Percentiles rank a stretch among this genome's conserved stretches.
These are phyloP conservation scores for Talaromyces verruculosus DNA, from an alignment of 2,329 filamentous ascomycete species.

Conservation along the genomic window DNA sequence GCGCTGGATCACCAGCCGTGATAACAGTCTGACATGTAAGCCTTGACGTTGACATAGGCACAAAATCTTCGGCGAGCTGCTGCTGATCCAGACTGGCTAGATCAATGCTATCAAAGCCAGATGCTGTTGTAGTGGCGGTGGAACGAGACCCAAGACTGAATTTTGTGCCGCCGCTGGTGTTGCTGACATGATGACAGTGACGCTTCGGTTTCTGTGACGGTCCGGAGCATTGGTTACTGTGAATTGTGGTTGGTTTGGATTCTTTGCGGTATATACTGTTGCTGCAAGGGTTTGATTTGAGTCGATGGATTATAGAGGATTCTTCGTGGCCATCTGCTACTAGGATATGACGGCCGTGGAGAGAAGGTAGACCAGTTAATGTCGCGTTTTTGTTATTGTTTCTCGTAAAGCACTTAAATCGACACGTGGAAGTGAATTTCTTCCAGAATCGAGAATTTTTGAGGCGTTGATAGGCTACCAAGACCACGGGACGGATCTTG, in stretches of 20 bases:
- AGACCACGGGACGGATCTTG: conserved; percentile 18
- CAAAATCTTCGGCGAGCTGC: conserved; percentile 2
- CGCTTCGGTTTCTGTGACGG: neutral
- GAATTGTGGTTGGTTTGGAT: neutral
- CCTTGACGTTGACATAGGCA: neutral
- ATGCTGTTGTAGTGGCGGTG: neutral
- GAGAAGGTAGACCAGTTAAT: neutral
- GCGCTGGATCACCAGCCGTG: conserved; percentile 14
- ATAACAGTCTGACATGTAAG: conserved; percentile 17
- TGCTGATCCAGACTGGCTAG: neutral
- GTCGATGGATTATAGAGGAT: neutral
- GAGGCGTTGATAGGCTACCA: conserved; percentile 1
- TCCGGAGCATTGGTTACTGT: neutral
- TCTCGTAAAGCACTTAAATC: neutral
- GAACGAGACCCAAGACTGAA: conserved; percentile 4
- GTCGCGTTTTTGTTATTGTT: neutral
- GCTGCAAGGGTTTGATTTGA: neutral
- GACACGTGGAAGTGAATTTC: neutral
- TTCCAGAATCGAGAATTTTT: neutral
- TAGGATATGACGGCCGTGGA: neutral
- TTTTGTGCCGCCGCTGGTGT: conserved; percentile 4
- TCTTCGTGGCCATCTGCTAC: neutral
- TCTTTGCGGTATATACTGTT: conserved; percentile 8
- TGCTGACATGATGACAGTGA: conserved; percentile 6
- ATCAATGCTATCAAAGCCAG: conserved; percentile 11